Evolutionary conservation across 2,329 filamentous ascomycete genomes (phyloP), one percentile per base, ranked within the genome.

Genomic region (Calonectria henricotiae): DNA sequence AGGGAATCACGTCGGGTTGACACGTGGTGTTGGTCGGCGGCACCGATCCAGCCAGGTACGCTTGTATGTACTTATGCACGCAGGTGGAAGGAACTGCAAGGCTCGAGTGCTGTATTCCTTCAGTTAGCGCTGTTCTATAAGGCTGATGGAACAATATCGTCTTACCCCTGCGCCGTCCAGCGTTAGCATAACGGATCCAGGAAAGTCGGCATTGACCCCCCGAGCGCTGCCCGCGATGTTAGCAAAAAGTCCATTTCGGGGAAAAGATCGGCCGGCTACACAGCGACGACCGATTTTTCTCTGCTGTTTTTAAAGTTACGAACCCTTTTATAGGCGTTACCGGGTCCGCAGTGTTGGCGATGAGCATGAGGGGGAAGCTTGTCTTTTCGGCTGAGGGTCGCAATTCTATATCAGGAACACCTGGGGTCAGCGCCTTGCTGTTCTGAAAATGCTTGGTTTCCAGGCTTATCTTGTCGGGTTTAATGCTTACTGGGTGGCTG

Each of bases 141-240:
- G 51, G 32, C 13, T 58, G 51, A 39, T 17, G 35, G 35, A 11
- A 41, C 20, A 17, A 39, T 25, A 5, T 27, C n/a, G 20, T 17
- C 51, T 58, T 58, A 58, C 51, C 51, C 51, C 51, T 39, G 51
- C 51, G 32, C 51, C 51, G 1, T 58, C 51, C 32, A 58, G 35
- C n/a, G 51, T 58, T 6, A 58, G 6, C 32, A 58, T 4, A 25
- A 58, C 51, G 5, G 51, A 58, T 58, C 51, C 51, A 17, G 51
- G 51, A 58, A 58, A 58, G 32, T 58, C 51, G 20, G 20, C 32
- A 23, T 58, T 58, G 35, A 58, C 51, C 8, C 51, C 51, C 12
- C 51, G 51, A 58, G 51, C 51, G 20, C 51, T 58, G 32, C 13
- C 5, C 20, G 35, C 32, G 4, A 39, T 2, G 51, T 58, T 58